Base-by-base conservation (phyloP, 2,329 filamentous ascomycete genomes). In the Phoma herbarum region DNA sequence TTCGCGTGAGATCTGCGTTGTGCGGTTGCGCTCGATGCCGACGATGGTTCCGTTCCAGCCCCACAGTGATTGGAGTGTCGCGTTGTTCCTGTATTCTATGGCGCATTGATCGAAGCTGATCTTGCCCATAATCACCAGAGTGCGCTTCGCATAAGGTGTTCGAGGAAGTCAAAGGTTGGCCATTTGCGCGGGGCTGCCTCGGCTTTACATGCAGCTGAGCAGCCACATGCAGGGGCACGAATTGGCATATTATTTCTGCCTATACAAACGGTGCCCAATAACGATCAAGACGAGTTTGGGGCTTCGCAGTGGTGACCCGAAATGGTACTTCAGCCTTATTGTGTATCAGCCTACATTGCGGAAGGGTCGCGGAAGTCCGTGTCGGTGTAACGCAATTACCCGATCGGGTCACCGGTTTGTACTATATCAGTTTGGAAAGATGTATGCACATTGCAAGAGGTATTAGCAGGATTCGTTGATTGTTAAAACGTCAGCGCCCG, bases 1-100 rank as follows among this genome's bases (percentile, higher is more conserved):
- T 51, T 64, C 62, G 14, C 55, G 58, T 7, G 70, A 73, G 46
- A 78, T 75, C 47, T 75, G 74, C 1, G 71, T 73, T 0, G 25
- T 29, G n/a, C 23, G 1, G 31, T 64, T 68, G 4, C 11, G 31
- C 0, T 49, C 22, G 10, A 72, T 59, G 0, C 63, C 64, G 3
- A 61, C 12, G 10, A 70, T 33, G 1, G 70, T 44, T 0, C 68
- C 68, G 16, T 60, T 51, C 62, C 65, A 75, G 20, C 63, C 60
- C 47, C 60, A 74, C 35, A 26, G 22, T 0, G 25, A 25, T 12
- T 64, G 67, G 0, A 67, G 58, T 7, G 52, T 52, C 14, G 33
- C 37, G 16, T 62, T 52, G 18, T 53, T 51, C 8, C 43, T 44
- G 39, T 8, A 60, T 0, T 3, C 18, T 1, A 4, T 6, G 3